Percentiles rank a stretch among this genome's conserved stretches.
These are phyloP conservation scores for Alternaria atra DNA, from an alignment of 2,329 filamentous ascomycete genomes.

Conservation along the genomic window DNA sequence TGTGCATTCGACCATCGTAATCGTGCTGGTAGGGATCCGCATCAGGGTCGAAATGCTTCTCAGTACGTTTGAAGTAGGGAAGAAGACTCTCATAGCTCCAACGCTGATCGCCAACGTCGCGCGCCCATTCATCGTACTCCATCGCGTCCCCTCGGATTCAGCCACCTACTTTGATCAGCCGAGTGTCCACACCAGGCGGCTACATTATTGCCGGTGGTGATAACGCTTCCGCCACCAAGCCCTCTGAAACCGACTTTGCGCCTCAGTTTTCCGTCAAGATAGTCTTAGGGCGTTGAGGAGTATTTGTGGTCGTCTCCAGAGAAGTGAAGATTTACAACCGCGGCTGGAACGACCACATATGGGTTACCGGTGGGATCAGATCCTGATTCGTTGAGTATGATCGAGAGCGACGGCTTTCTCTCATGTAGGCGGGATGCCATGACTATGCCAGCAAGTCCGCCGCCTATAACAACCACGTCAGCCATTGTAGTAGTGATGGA, in stretches of 20 bases:
- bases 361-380: conserved; percentile 29
- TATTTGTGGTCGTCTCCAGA: conserved; percentile 47
- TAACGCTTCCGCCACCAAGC: conserved; percentile 38
- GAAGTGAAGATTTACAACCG: conserved; percentile 31
- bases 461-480: conserved; percentile 42
- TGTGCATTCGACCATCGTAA: conserved; percentile 37
- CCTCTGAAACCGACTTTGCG: conserved; percentile 44
- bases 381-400: conserved; percentile 48
- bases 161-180: background rate
- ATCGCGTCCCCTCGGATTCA: conserved; percentile 37
- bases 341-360: conserved; percentile 25
- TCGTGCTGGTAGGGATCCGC: conserved; percentile 32
- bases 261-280: conserved; percentile 34
- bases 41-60: conserved; percentile 33
- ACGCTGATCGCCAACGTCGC: conserved; percentile 29
- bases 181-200: background rate
- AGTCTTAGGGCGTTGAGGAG: conserved; percentile 40
- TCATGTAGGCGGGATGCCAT: conserved; percentile 44
- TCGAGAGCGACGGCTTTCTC: conserved; percentile 19
- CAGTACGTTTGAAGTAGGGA: conserved; percentile 38
- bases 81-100: conserved; percentile 43
- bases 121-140: conserved; percentile 43
- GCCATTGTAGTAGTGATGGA: conserved; percentile 17
- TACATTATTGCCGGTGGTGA: conserved; percentile 30
- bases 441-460: too few species aligned